Evolutionary conservation across 2,329 filamentous ascomycete genomes (phyloP).

Genomic region (Beauveria sp.): DNA sequence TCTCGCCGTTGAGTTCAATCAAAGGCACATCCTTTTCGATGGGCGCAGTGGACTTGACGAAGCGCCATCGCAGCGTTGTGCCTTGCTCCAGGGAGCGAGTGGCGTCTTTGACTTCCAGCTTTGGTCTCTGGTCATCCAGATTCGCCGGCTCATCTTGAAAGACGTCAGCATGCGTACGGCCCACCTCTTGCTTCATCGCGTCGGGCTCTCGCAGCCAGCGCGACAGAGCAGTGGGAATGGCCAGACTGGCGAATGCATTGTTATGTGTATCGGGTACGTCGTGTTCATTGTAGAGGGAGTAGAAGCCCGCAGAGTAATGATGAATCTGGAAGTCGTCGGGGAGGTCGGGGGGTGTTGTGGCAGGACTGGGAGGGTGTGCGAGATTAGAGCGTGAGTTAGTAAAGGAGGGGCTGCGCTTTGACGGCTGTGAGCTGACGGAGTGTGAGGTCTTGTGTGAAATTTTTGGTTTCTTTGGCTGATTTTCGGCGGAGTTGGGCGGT

Average conservation of each 20-base stretch:
- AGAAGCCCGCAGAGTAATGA: conserved; percentile 67
- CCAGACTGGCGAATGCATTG: conserved; percentile 72
- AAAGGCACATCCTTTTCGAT: conserved; percentile 51
- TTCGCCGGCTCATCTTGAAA: conserved; percentile 49
- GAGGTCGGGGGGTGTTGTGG: conserved; percentile 63
- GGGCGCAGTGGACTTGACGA: conserved; percentile 43
- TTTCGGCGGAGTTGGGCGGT: conserved; percentile 36
- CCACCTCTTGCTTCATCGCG: conserved; percentile 59
- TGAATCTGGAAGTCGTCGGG: conserved; percentile 57
- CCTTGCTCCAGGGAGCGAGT: conserved; percentile 26
- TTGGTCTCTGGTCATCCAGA: conserved; percentile 34
- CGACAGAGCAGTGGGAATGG: conserved; percentile 66
- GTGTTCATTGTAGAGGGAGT: conserved; percentile 62
- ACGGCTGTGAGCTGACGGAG: conserved; percentile 62
- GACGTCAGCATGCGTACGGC: conserved; percentile 58
- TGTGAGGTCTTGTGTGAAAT: conserved; percentile 71
- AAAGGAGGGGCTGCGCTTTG: conserved; percentile 57
- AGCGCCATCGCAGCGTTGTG: conserved; percentile 58
- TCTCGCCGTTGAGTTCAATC: conserved; percentile 68
- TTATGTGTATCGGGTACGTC: conserved; percentile 54
- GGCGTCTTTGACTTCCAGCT: conserved; percentile 43
- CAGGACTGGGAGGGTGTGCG: conserved; percentile 62
- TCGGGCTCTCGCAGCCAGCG: conserved; percentile 71
- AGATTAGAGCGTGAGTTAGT: conserved; percentile 54
- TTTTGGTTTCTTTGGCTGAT: conserved; percentile 72